Conservation (phyloP, 306 rosid species). For the Chamaecrista fasciculata region DNA sequence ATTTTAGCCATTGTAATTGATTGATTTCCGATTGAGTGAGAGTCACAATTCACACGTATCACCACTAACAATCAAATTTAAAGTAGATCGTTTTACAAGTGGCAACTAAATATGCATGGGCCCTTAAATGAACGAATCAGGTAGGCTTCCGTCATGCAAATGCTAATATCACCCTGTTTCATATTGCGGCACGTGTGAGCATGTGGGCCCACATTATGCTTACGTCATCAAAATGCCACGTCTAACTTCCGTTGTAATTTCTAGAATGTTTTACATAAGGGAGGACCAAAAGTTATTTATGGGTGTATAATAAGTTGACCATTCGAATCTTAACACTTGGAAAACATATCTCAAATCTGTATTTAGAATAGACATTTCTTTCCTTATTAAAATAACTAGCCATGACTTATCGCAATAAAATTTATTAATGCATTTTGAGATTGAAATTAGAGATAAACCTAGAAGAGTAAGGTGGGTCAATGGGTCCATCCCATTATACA, state of each 20-base stretch:
- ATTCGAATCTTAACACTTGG: background rate
- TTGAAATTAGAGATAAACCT: no score
- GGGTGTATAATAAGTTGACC: background rate
- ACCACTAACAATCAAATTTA: background rate
- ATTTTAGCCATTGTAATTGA: no score
- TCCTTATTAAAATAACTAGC: background rate
- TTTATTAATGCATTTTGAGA: no score
- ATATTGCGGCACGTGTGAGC: constrained; percentile 48
- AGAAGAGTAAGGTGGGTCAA: background rate
- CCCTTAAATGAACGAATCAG: constrained; percentile 12
- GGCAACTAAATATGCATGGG: constrained; percentile 17
- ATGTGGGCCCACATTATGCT: background rate
- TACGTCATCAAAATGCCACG: constrained; percentile 29
- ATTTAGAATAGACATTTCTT: background rate
- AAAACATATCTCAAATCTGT: background rate
- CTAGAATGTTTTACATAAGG: background rate
- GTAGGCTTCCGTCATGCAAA: constrained; percentile 44
- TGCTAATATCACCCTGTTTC: constrained; percentile 25
- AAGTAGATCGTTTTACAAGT: constrained; percentile 17
- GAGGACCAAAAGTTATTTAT: background rate
- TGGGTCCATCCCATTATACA: background rate
- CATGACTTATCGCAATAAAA: background rate
- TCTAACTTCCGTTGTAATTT: background rate
- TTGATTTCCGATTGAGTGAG: no score
- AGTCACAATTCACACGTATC: constrained; percentile 40